These are phyloP conservation scores for Martensiomyces pterosporus DNA, from an alignment of 192 early-diverging fungal genomes.

Conservation along the genomic window DNA sequence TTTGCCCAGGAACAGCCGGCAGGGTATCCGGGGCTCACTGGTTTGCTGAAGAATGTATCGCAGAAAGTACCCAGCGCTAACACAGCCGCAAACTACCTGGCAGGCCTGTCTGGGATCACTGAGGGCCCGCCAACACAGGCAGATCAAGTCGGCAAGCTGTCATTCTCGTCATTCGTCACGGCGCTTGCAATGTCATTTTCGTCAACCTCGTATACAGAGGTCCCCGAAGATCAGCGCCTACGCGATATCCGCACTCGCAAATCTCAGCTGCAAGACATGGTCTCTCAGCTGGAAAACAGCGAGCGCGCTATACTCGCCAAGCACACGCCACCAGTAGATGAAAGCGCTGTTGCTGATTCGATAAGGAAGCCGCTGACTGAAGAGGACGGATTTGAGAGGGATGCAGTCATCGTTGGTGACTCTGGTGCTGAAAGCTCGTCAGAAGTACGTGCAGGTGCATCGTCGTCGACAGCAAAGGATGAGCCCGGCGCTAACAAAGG, in stretches of 20 bases:
- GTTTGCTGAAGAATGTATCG: slow-evolving; percentile 26
- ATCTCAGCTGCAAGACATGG: slow-evolving; percentile 40
- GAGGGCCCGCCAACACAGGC: slow-evolving; percentile 14
- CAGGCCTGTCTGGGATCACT: slow-evolving; percentile 21
- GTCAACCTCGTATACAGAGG: slow-evolving; percentile 5
- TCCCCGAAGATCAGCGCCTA: slow-evolving; percentile 34
- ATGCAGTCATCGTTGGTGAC: slow-evolving; percentile 41
- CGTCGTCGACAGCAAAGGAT: background rate
- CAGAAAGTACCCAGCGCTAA: slow-evolving; percentile 32
- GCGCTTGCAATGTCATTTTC: slow-evolving; percentile 34
- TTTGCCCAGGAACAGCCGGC: slow-evolving; percentile 4
- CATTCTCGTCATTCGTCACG: slow-evolving; percentile 27
- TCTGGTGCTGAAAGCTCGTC: slow-evolving; percentile 10
- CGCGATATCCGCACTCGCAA: slow-evolving; percentile 39
- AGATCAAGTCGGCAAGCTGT: slow-evolving; percentile 7
- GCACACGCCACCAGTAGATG: background rate
- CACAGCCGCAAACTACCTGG: slow-evolving; percentile 25
- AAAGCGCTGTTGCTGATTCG: no score
- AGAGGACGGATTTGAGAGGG: slow-evolving; percentile 39
- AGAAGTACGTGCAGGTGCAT: slow-evolving; percentile 4
- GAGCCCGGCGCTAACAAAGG: background rate
- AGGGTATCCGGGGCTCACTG: slow-evolving; percentile 9
- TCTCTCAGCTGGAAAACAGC: slow-evolving; percentile 41
- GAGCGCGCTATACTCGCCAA: slow-evolving; percentile 24
- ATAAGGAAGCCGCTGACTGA: slow-evolving; percentile 23